phyloP scores from a whole-genome alignment of 176 grass and related monocot genomes.

The Triticum monococcum region DNA sequence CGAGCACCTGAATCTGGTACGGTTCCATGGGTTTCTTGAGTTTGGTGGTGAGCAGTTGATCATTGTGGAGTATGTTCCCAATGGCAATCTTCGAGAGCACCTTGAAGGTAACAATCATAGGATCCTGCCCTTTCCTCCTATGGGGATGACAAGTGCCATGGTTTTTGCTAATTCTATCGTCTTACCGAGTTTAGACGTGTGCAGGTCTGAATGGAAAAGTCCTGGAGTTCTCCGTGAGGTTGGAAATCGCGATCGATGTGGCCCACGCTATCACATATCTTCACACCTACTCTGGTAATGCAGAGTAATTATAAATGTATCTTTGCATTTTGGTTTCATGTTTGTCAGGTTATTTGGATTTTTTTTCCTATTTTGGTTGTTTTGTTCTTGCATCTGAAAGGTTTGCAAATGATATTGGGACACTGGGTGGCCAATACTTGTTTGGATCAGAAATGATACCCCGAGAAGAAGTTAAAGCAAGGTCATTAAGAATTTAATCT shows the following conservation, averaged over 20 bases:
- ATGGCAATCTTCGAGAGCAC: conserved; percentile 95
- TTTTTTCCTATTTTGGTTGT: background rate
- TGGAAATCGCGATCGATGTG: conserved; percentile 88
- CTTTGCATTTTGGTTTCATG: background rate
- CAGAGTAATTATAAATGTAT: background rate
- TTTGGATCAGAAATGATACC: background rate
- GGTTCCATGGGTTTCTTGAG: conserved; percentile 76
- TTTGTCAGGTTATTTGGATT: background rate
- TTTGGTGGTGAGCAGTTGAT: conserved; percentile 78
- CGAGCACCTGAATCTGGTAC: conserved; percentile 88
- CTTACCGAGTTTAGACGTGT: conserved; percentile 33
- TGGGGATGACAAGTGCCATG: background rate
- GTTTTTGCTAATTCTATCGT: background rate
- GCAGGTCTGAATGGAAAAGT: conserved; percentile 62
- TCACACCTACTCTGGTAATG: conserved; percentile 88
- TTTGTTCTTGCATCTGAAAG: background rate
- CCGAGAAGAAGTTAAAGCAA: background rate
- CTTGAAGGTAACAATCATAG: conserved; percentile 64
- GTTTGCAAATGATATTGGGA: background rate
- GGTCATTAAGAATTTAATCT: background rate
- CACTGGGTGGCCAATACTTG: background rate
- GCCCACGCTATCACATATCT: conserved; percentile 98
- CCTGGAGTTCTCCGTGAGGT: conserved; percentile 57
- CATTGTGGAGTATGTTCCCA: conserved; percentile 81
- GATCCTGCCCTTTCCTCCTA: background rate